Percentiles rank a stretch among this genome's conserved stretches.
phyloP scores from a whole-genome alignment of 75 land plant species.

The Sequoia sempervirens region DNA sequence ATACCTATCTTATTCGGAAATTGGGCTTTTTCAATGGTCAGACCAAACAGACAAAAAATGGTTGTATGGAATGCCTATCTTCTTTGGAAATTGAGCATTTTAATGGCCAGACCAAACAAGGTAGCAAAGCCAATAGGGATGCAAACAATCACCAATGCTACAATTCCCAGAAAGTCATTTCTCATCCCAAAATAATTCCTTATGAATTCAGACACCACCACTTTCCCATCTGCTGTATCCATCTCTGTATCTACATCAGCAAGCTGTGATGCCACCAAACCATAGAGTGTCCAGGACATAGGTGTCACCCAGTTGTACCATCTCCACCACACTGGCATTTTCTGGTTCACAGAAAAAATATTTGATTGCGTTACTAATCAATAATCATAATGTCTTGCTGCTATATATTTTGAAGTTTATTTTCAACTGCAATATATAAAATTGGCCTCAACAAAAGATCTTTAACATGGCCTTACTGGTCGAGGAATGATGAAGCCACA shows the following conservation, averaged over 20 bases:
- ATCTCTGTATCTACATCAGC: slow-evolving; percentile 25
- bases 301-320: slow-evolving; percentile 35
- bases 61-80: slow-evolving; percentile 7
- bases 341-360: slow-evolving; percentile 12
- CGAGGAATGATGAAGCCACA: slow-evolving; percentile 74
- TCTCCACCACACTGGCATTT: slow-evolving; percentile 36
- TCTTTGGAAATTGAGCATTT: slow-evolving; percentile 30
- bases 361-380: neutral
- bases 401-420: neutral
- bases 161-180: slow-evolving; percentile 21
- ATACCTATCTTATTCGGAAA: slow-evolving; percentile 27
- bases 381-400: neutral
- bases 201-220: slow-evolving; percentile 18
- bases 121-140: slow-evolving; percentile 18
- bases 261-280: slow-evolving; percentile 27
- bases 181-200: slow-evolving; percentile 23
- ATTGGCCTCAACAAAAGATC: neutral
- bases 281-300: slow-evolving; percentile 32
- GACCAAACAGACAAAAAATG: slow-evolving; percentile 4
- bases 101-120: slow-evolving; percentile 25
- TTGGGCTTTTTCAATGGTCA: slow-evolving; percentile 26
- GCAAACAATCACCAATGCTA: slow-evolving; percentile 15
- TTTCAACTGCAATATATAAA: neutral
- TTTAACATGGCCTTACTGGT: slow-evolving; percentile 21
- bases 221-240: slow-evolving; percentile 6